These are phyloP conservation scores for Diaporthe eres DNA, from an alignment of 2,329 filamentous ascomycete genomes.

Conservation along the genomic window DNA sequence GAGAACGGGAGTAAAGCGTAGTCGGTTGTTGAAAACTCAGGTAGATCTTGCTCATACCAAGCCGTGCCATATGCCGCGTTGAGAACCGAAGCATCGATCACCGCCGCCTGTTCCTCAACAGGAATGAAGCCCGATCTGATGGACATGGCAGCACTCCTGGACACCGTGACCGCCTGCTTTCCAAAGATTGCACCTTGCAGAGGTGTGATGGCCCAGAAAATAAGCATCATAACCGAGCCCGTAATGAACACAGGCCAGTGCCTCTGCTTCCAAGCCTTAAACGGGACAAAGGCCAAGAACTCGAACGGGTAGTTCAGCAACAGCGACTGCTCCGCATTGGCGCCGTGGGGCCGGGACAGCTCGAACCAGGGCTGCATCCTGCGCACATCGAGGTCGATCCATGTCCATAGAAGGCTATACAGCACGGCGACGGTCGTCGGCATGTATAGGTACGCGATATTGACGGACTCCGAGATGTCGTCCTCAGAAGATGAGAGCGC, in stretches of 20 bases:
- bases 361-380: constrained; percentile 73
- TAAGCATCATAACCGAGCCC: constrained; percentile 61
- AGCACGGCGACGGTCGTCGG: constrained; percentile 68
- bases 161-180: constrained; percentile 49
- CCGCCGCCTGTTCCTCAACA: constrained; percentile 41
- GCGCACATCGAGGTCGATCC: constrained; percentile 72
- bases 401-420: constrained; percentile 70
- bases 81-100: constrained; percentile 46
- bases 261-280: constrained; percentile 53
- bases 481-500: constrained; percentile 46
- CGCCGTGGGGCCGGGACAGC: constrained; percentile 62
- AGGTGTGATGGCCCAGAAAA: constrained; percentile 70
- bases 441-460: constrained; percentile 62
- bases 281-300: constrained; percentile 52
- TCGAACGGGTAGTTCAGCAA: constrained; percentile 67
- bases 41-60: no score
- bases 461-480: constrained; percentile 53
- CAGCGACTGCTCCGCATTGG: constrained; percentile 59
- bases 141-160: background rate
- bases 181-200: constrained; percentile 69
- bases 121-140: constrained; percentile 43
- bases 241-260: constrained; percentile 69
- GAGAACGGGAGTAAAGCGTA: no score
- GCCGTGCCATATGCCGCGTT: no score
- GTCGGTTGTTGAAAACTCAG: no score